Evolutionary conservation across 2,329 filamentous ascomycete species (phyloP).

Genomic region (Fusarium nygamai): DNA sequence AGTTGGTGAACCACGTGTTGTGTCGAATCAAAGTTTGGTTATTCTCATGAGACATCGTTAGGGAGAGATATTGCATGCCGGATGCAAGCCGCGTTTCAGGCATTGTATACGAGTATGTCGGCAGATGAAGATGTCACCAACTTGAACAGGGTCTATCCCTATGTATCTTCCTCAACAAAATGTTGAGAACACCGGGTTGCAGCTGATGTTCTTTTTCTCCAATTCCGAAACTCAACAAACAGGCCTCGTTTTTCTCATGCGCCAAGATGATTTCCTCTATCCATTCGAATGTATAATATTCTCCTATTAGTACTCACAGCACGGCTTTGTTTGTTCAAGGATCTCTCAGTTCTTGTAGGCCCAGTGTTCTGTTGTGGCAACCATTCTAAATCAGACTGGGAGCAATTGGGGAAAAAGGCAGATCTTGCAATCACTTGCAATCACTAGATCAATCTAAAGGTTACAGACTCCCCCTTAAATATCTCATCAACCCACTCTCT

Average conservation of each 20-base stretch:
- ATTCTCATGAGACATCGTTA: background rate
- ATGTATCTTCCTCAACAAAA: background rate
- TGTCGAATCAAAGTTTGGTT: background rate
- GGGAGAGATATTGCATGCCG: background rate
- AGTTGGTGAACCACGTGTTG: background rate
- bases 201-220: background rate
- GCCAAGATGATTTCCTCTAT: background rate
- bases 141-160: background rate
- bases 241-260: background rate
- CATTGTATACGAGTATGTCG: background rate
- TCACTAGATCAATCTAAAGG: background rate
- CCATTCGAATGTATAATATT: background rate
- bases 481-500: background rate
- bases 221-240: background rate
- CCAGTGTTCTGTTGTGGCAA: background rate
- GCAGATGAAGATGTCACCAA: background rate
- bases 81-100: background rate
- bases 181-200: background rate
- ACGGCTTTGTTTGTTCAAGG: background rate
- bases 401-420: no score
- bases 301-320: conserved; percentile 1
- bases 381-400: no score
- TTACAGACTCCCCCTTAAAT: background rate
- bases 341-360: no score
- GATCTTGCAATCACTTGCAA: no score